Conservation (phyloP, 495 filamentous ascomycete species). For the Parathielavia hyrcaniae region DNA sequence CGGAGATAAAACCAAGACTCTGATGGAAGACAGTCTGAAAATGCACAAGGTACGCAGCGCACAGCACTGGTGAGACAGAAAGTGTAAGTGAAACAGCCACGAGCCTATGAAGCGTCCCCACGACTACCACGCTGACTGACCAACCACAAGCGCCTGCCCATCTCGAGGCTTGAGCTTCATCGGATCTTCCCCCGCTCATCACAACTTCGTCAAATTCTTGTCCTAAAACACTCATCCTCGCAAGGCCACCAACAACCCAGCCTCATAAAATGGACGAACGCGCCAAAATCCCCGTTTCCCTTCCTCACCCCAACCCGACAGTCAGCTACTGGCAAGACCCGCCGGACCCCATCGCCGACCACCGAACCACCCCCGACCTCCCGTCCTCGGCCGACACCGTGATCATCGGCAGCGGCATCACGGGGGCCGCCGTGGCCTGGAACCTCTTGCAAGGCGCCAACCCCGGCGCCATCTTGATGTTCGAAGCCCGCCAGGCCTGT, state of each 20-base stretch:
- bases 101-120: background rate
- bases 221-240: background rate
- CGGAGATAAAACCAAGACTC: no score
- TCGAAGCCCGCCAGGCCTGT: slow-evolving; percentile 53
- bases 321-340: slow-evolving; percentile 66
- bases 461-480: slow-evolving; percentile 42
- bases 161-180: no score
- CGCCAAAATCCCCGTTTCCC: slow-evolving; percentile 40
- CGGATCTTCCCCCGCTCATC: background rate
- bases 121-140: background rate
- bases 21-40: background rate
- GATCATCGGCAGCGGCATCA: slow-evolving; percentile 68
- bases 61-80: background rate
- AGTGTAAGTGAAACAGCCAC: background rate
- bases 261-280: slow-evolving; percentile 39
- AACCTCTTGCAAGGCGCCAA: slow-evolving; percentile 41
- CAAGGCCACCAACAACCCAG: background rate
- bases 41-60: background rate
- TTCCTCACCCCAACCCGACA: slow-evolving; percentile 55
- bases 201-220: background rate
- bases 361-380: slow-evolving; percentile 44
- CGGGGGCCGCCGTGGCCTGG: slow-evolving; percentile 55
- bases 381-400: slow-evolving; percentile 49
- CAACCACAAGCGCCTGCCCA: background rate
- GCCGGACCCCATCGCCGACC: slow-evolving; percentile 50